Evolutionary conservation across 805 yeast genomes (phyloP), one percentile per base, ranked within the genome.

Genomic region (Zygosaccharomyces bailii): DNA sequence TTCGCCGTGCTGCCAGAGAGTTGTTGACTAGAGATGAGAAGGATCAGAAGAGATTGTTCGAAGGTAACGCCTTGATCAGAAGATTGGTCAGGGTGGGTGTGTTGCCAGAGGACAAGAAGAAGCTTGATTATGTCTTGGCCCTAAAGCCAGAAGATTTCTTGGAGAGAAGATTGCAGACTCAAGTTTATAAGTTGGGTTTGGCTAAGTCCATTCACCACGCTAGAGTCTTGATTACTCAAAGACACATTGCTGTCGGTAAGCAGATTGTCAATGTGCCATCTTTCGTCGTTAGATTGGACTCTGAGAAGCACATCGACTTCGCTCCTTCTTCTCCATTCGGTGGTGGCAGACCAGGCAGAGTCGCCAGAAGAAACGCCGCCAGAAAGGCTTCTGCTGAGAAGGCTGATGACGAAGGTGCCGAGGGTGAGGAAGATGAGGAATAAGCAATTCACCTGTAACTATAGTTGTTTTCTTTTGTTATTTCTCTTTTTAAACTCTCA

Each of bases 291-390:
- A 95, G 99, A 82, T 86, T 93, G 73, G 99, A 93, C 80, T 90
- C 99, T 62, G 99, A 93, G 80, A 93, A 93, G 86, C 98, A 93
- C 89, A 88, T 93, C 78, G 98, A 93, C 84, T 93, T 91, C 69
- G 95, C 99, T 68, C 85, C 93, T 73, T 88, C 87, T 74, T 93
- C 99, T 63, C 99, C 99, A 75, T 91, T 87, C 90, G 99, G 99
- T 76, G 99, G 99, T 79, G 99, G 96, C 67, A 91, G 99, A 82
- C 95, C 99, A 65, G 99, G 99, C 75, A 93, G 99, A 84, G 96
- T 88, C 70, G 95, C 93, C 84, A 88, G 98, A 85, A 87, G 80
- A 76, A 82, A 85, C 82, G 72, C 76, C 63, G 76, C 71, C 64
- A 63, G 62, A 80, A 74, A 69, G 75, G 40, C 40, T 16, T 79